phyloP scores from a whole-genome alignment of 2,329 filamentous ascomycete genomes.

The Colletotrichum tofieldiae region DNA sequence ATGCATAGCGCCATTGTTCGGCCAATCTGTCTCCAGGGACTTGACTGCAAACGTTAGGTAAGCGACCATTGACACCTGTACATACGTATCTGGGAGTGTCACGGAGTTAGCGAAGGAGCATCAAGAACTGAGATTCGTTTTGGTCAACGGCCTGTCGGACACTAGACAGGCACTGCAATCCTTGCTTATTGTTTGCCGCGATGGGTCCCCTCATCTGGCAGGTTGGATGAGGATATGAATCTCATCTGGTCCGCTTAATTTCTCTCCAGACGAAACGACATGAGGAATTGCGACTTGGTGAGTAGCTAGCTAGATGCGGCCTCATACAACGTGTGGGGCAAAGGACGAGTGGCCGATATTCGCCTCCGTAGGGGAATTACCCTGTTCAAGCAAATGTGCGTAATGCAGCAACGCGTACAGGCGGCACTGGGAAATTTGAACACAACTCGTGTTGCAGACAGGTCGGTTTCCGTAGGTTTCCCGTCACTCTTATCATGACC shows the following conservation, averaged over 20 bases:
- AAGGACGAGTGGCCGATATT: neutral
- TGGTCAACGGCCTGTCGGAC: neutral
- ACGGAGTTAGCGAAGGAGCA: neutral
- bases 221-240: neutral
- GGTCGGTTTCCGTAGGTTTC: neutral
- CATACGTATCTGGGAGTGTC: too few species aligned
- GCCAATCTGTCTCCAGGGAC: constrained; percentile 2
- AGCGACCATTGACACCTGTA: neutral
- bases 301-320: neutral
- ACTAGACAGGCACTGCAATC: neutral
- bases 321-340: neutral
- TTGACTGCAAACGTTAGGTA: too few species aligned
- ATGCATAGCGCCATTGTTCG: neutral
- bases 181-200: neutral
- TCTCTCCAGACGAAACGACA: neutral
- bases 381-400: neutral
- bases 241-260: neutral
- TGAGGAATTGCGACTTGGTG: neutral
- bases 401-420: neutral
- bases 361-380: neutral
- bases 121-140: neutral
- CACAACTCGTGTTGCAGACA: too few species aligned
- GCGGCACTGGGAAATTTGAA: too few species aligned
- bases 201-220: neutral
- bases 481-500: neutral